Percentiles rank a stretch among this genome's conserved stretches.
Evolutionary conservation across 2,329 filamentous ascomycete species (phyloP).

Genomic region (Stachybotrys chlorohalonatus): DNA sequence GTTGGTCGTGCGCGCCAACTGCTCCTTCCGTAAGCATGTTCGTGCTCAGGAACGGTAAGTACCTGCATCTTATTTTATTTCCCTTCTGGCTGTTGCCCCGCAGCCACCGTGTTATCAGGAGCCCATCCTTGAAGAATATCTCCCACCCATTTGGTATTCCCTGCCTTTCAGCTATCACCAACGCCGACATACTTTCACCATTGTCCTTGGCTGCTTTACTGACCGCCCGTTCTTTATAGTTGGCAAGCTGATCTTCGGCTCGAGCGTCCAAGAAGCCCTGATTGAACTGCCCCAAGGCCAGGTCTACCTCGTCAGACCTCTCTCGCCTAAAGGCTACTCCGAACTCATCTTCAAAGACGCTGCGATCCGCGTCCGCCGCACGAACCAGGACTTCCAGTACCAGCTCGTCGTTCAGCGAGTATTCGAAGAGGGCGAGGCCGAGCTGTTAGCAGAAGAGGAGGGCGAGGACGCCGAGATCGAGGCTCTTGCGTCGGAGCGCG

Average conservation of each 20-base stretch:
- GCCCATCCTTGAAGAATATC: background rate
- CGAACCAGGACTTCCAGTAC: constrained; percentile 92
- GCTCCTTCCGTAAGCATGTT: constrained; percentile 21
- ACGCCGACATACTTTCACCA: background rate
- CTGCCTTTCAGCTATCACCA: background rate
- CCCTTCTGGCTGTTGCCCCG: constrained; percentile 4
- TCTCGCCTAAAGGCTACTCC: constrained; percentile 94
- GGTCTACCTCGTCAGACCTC: constrained; percentile 90
- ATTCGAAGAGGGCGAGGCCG: constrained; percentile 95
- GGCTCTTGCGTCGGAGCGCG: constrained; percentile 68
- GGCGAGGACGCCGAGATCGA: constrained; percentile 72
- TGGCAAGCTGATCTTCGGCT: constrained; percentile 87
- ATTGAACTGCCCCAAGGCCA: constrained; percentile 93
- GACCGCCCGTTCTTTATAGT: constrained; percentile 38
- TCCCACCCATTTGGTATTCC: background rate
- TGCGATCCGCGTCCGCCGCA: constrained; percentile 81
- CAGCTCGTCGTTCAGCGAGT: constrained; percentile 93
- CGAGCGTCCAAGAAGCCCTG: constrained; percentile 73
- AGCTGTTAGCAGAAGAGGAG: constrained; percentile 81
- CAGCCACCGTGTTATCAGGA: constrained; percentile 1
- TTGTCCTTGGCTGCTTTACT: constrained; percentile 3
- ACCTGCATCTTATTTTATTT: background rate
- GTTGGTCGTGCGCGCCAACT: background rate
- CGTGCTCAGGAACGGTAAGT: constrained; percentile 29
- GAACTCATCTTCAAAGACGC: constrained; percentile 99